Evolutionary conservation across 345 rosid species (phyloP), one percentile per base, ranked within the genome.

Genomic region (Syzygium aqueum): DNA sequence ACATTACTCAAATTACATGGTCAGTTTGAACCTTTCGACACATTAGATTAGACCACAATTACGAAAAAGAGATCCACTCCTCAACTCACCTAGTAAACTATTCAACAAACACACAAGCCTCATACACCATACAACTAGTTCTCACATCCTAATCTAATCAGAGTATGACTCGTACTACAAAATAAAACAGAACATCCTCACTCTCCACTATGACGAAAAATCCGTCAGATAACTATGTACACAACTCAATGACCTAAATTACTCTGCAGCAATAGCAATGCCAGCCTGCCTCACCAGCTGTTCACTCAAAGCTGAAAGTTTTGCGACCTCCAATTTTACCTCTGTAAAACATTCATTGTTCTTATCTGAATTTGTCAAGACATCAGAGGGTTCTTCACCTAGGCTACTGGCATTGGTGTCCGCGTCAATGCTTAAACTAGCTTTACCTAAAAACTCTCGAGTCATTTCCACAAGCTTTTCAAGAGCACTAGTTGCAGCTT

Each of bases 401-500:
- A 89, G 77, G 87, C 61, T 52, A 87, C 25, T 11, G 80, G 84
- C n/a, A 89, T 83, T 90, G 19, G 86, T 43, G 80, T 92, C 91
- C 8, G 86, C 87, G 84, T 92, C 92, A 10, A 91, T 87, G 89
- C 90, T 93, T 92, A 90, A 52, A 88, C 90, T 90, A 91, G 92
- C 91, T 91, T 90, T 93, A 56, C 67, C 90, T 77, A 94, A 33
- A 80, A 97, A 93, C 86, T 93, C 92, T n/a, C 85, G 86, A 86
- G 98, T 96, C 97, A 95, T 92, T 78, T 92, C 97, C 14, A 93
- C 92, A 43, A 96, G 94, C 86, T 94, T 94, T 85, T 93, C 93
- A 56, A 96, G 92, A 16, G 96, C 97, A 77, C 87, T 86, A 10
- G 93, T 93, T 28, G 98, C 98, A 87, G 98, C 97, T 92, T 95